Base-by-base conservation (phyloP, 2,329 filamentous ascomycete genomes). In the Nemania sp. region DNA sequence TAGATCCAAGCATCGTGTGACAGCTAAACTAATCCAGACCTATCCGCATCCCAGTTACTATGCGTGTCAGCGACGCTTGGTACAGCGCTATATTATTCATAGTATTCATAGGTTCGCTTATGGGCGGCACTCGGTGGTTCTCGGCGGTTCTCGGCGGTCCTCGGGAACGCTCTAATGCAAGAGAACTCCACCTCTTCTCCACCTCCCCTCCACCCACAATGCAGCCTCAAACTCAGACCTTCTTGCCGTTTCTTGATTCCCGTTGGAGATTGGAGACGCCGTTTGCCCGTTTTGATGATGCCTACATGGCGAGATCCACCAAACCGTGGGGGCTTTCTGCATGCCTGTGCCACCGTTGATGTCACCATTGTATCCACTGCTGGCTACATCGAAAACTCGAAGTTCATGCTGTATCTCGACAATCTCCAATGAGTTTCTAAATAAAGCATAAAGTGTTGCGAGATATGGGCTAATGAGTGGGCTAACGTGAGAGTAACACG, bases 101-200 rank as follows among this genome's bases (percentile, higher is more conserved):
- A 41, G 18, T 35, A 49, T 43, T 15, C 45, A 20, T 26, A 41
- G 18, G 0, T 22, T 49, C 67, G 64, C 60, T 20, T 67, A 56
- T 65, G 64, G 66, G 63, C 52, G 66, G 66, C 52, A 18, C 58
- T 70, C 68, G 66, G 69, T 15, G 66, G 67, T 41, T 26, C 60
- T 69, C 64, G 67, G 60, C 43, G 61, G 64, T 56, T 53, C 59
- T 67, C 67, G 67, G 67, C 22, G 5, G 64, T 56, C 53, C 59
- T 67, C 67, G 67, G 67, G 11, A 5, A 54, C 62, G 53, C 65
- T 52, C 10, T 18, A n/a, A 55, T 68, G 61, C 59, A 63, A n/a
- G 49, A 20, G 24, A 59, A 38, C 63, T 49, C 57, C 52, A 55
- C 64, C 60, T 27, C n/a, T n/a, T n/a, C n/a, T n/a, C n/a, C n/a